Conservation (phyloP, 345 rosid species). For the Brassica rapa region DNA sequence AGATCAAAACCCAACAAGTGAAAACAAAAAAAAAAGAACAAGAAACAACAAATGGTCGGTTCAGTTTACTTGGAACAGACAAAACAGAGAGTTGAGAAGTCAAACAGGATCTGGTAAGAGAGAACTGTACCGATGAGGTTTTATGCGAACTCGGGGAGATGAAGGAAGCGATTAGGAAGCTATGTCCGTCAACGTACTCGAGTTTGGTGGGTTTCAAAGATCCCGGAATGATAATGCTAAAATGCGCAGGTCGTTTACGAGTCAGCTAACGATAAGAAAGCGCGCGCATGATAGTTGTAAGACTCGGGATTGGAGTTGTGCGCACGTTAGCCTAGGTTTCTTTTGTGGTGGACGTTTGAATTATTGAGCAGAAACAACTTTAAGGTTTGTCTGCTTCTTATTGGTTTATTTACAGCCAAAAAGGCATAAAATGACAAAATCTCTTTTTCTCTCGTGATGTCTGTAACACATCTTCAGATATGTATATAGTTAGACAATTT, state of each 20-base stretch:
- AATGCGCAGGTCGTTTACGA: conserved; percentile 35
- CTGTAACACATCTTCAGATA: conserved; percentile 13
- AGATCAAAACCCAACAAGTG: conserved; percentile 23
- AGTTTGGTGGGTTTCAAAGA: neutral
- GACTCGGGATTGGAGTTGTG: conserved; percentile 4
- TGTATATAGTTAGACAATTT: conserved; percentile 11
- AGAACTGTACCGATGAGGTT: conserved; percentile 10
- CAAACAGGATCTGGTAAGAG: conserved; percentile 19
- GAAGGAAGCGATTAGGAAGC: neutral
- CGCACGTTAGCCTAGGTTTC: conserved; percentile 26
- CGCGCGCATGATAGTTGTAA: conserved; percentile 25
- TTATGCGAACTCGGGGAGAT: neutral
- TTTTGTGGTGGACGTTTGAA: conserved; percentile 34
- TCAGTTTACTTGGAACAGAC: conserved; percentile 21
- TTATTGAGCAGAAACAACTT: conserved; percentile 29
- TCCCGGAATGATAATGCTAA: conserved; percentile 19
- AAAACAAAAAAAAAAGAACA: neutral
- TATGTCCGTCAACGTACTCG: conserved; percentile 32
- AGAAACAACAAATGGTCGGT: neutral
- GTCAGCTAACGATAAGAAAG: conserved; percentile 20
- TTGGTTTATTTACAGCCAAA: conserved; percentile 31
- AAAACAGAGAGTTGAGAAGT: conserved; percentile 20
- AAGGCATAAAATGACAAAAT: conserved; percentile 10
- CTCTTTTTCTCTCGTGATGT: conserved; percentile 4
- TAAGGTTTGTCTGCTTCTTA: conserved; percentile 6